phyloP scores from a whole-genome alignment of 2,329 filamentous ascomycete genomes.

The Pestalotiopsis fici region DNA sequence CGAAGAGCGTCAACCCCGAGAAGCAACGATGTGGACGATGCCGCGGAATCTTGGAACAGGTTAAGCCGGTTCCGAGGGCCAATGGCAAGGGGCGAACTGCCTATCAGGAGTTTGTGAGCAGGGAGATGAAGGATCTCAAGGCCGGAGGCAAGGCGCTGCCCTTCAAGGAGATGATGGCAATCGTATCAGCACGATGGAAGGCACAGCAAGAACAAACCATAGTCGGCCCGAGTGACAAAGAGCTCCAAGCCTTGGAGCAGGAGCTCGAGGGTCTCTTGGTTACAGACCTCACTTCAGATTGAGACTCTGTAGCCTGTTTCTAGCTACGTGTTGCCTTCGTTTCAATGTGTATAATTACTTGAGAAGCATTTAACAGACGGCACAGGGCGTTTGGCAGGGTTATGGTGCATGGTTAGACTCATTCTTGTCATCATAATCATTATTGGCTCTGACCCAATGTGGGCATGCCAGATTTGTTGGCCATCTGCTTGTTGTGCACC shows the following conservation, averaged over 20 bases:
- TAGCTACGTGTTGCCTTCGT: background rate
- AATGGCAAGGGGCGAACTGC: constrained; percentile 35
- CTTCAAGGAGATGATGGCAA: constrained; percentile 68
- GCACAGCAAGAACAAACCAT: constrained; percentile 69
- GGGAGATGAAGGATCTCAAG: constrained; percentile 22
- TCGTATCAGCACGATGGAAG: constrained; percentile 57
- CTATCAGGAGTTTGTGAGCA: constrained; percentile 51
- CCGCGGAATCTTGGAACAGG: constrained; percentile 70
- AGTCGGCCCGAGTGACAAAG: constrained; percentile 61
- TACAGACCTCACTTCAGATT: background rate
- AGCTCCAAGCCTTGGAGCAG: constrained; percentile 32
- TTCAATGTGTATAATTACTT: background rate
- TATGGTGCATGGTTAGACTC: background rate
- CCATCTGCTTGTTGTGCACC: background rate
- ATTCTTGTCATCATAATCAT: background rate
- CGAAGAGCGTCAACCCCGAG: constrained; percentile 75
- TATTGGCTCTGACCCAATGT: background rate
- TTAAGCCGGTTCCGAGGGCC: constrained; percentile 71
- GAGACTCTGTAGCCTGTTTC: background rate
- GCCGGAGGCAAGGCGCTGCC: constrained; percentile 24
- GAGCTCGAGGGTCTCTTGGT: constrained; percentile 2
- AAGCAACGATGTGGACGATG: constrained; percentile 79
- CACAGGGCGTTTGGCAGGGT: background rate
- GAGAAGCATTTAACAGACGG: background rate
- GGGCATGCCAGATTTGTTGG: background rate